Evolutionary conservation across 768 basidiomycete species (phyloP).

Genomic region (Lactifluus echinatus): DNA sequence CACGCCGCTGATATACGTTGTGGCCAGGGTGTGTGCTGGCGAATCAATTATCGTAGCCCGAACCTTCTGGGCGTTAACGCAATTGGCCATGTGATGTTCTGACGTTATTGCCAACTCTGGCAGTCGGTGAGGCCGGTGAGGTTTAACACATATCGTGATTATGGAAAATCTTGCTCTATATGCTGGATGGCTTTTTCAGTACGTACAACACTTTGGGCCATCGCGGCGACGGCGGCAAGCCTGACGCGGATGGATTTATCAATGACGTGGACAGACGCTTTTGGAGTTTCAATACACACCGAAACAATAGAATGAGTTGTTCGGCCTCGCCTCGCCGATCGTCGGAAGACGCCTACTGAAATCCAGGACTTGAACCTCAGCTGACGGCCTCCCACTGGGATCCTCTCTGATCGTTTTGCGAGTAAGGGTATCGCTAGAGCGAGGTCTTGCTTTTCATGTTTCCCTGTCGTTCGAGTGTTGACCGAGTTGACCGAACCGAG

Average conservation of each 20-base stretch:
- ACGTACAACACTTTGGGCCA: background rate
- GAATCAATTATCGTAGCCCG: constrained; percentile 6
- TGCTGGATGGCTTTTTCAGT: background rate
- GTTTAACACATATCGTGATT: background rate
- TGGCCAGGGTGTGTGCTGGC: background rate
- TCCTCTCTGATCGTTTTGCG: background rate
- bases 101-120: background rate
- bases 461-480: background rate
- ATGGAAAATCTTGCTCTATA: background rate
- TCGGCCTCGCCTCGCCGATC: background rate
- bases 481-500: background rate
- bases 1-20: constrained; percentile 3
- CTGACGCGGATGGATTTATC: background rate
- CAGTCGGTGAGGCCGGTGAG: background rate
- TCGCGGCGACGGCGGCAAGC: background rate
- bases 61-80: background rate
- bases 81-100: constrained; percentile 5
- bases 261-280: background rate
- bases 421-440: background rate
- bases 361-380: background rate
- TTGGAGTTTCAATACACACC: background rate
- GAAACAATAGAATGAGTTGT: background rate
- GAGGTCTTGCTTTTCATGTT: background rate
- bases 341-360: background rate
- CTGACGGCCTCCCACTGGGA: background rate